These are phyloP conservation scores for Mesostigma viride DNA, from an alignment of 139 green algal species.

Conservation along the genomic window DNA sequence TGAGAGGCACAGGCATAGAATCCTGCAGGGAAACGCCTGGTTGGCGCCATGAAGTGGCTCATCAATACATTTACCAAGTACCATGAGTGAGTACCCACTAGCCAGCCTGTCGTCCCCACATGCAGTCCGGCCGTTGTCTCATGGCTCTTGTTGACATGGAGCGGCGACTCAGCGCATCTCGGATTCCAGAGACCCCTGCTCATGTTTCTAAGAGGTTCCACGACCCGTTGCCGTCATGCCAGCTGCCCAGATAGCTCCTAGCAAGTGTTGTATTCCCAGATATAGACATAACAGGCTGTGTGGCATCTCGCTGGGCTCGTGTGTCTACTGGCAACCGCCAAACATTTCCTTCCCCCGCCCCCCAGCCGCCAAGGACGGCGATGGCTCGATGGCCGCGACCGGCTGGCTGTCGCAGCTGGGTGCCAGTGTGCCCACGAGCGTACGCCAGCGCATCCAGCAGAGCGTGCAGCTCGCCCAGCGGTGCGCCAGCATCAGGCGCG, in stretches of 20 bases:
- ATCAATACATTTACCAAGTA: no score
- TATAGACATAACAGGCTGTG: neutral
- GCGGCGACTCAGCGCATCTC: no score
- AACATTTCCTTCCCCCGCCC: neutral
- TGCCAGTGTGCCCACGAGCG: neutral
- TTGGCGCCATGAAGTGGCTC: no score
- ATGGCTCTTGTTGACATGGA: no score
- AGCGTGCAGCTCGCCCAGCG: neutral
- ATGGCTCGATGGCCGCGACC: neutral
- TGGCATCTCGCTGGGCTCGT: neutral
- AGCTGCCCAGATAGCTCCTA: neutral
- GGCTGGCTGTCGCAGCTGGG: neutral
- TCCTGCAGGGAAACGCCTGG: no score
- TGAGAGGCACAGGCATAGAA: no score
- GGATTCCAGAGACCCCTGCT: no score
- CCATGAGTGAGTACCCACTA: no score
- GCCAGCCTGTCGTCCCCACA: no score
- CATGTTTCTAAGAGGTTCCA: neutral
- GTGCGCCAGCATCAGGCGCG: no score
- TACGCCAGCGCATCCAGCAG: slow-evolving; percentile 9
- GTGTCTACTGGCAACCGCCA: neutral
- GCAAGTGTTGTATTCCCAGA: no score
- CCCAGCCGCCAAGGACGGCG: neutral
- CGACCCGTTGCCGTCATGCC: neutral
- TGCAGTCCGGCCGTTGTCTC: no score